Percentiles rank a stretch among this genome's conserved stretches.
Evolutionary conservation across 2,329 filamentous ascomycete genomes (phyloP).

Genomic region (Hypomyces perniciosus): DNA sequence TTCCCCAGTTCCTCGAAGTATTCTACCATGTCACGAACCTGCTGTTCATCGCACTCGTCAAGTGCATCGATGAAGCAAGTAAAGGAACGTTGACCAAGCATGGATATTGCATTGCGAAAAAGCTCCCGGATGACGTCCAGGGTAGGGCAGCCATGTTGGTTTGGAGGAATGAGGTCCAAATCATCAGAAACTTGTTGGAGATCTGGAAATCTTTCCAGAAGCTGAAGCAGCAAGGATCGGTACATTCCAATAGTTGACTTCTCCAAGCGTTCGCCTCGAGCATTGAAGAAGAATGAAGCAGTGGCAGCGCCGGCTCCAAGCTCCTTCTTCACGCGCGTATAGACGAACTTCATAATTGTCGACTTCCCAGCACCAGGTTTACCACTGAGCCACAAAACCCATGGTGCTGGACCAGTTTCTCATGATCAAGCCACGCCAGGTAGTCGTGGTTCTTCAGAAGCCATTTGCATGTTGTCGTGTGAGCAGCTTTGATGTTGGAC

Average conservation of each 20-base stretch:
- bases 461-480: constrained; percentile 16
- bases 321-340: background rate
- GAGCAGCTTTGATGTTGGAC: constrained; percentile 8
- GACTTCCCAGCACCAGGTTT: constrained; percentile 14
- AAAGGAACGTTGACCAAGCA: background rate
- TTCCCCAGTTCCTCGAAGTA: constrained; percentile 35
- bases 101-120: background rate
- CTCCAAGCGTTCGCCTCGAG: constrained; percentile 37
- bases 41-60: constrained; percentile 39
- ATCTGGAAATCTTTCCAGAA: constrained; percentile 24
- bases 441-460: constrained; percentile 6
- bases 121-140: background rate
- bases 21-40: constrained; percentile 36
- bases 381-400: constrained; percentile 11
- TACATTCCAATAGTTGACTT: constrained; percentile 43
- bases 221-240: constrained; percentile 41
- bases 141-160: too few relatives aligned
- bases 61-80: constrained; percentile 34
- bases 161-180: background rate
- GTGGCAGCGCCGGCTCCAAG: background rate
- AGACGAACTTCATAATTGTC: constrained; percentile 10
- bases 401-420: constrained; percentile 1
- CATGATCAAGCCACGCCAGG: constrained; percentile 8
- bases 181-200: constrained; percentile 5
- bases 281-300: constrained; percentile 45